A percentile compares a stretch with the other conserved stretches of the same genome.
These are phyloP conservation scores for Setaria italica DNA, from an alignment of 202 grass and related monocot species.

Conservation along the genomic window DNA sequence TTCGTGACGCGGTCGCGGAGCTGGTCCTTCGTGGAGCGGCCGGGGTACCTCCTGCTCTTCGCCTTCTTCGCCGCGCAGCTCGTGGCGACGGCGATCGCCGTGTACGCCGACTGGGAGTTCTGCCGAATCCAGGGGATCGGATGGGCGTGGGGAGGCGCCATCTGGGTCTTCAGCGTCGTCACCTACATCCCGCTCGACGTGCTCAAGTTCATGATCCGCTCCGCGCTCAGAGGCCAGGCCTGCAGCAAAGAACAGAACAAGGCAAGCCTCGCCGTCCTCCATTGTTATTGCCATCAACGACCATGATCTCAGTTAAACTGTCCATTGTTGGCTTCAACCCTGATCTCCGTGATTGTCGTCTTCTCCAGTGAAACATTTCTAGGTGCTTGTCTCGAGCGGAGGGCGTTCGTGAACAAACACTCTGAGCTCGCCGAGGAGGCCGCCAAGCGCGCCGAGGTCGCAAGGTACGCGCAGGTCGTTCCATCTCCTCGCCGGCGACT, in stretches of 20 bases:
- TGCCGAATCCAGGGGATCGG: constrained; percentile 77
- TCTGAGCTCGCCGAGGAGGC: constrained; percentile 70
- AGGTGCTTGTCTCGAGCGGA: constrained; percentile 49
- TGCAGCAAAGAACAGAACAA: constrained; percentile 68
- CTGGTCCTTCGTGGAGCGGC: constrained; percentile 87
- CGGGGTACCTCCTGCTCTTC: constrained; percentile 67
- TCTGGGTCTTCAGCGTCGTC: constrained; percentile 78
- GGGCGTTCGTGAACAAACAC: constrained; percentile 46
- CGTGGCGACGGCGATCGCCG: constrained; percentile 77
- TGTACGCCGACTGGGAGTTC: constrained; percentile 76
- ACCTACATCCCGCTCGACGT: constrained; percentile 92
- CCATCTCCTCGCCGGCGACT: neutral
- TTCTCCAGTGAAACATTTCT: constrained; percentile 39
- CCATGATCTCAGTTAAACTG: neutral
- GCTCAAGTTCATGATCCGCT: constrained; percentile 85
- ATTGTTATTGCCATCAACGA: neutral
- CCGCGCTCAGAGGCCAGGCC: constrained; percentile 63
- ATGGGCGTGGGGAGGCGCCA: constrained; percentile 76
- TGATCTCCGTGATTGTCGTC: neutral
- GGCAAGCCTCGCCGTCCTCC: constrained; percentile 37
- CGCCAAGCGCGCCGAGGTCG: constrained; percentile 67
- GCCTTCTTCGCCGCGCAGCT: constrained; percentile 87
- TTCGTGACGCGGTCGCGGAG: constrained; percentile 88
- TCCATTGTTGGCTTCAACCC: too few species aligned
- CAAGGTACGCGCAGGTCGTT: constrained; percentile 35